Conservation (phyloP, 2,329 filamentous ascomycete species). For the Aspergillus jensenii region DNA sequence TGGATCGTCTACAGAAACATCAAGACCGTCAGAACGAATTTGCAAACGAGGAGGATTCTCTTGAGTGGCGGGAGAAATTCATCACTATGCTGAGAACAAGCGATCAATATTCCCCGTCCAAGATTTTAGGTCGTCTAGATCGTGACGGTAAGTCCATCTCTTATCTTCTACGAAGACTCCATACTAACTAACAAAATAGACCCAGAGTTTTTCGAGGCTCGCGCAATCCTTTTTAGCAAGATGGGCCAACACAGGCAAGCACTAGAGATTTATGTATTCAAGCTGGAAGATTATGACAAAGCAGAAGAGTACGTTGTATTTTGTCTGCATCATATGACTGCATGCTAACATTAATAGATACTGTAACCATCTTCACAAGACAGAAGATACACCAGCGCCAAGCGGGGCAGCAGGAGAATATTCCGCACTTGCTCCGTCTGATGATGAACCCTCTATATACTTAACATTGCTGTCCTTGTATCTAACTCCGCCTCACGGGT, state of each 20-base stretch:
- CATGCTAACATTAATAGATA: constrained; percentile 56
- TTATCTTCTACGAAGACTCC: no score
- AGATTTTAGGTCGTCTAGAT: constrained; percentile 75
- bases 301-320: constrained; percentile 75
- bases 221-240: constrained; percentile 87
- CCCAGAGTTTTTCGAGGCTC: constrained; percentile 80
- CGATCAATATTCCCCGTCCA: constrained; percentile 74
- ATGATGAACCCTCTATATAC: constrained; percentile 75
- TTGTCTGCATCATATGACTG: background rate
- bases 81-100: constrained; percentile 74
- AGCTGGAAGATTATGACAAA: constrained; percentile 80
- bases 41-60: constrained; percentile 49
- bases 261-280: constrained; percentile 96
- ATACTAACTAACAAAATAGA: constrained; percentile 52
- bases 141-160: constrained; percentile 65
- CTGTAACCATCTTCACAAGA: constrained; percentile 80
- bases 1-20: constrained; percentile 52
- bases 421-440: constrained; percentile 48
- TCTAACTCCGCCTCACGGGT: constrained; percentile 72
- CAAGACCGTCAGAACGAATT: constrained; percentile 39
- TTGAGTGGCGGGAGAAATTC: constrained; percentile 64
- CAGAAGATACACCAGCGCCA: constrained; percentile 48
- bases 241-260: constrained; percentile 96
- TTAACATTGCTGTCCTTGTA: constrained; percentile 88
- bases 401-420: constrained; percentile 34